phyloP scores from a whole-genome alignment of 1,284 basidiomycete species.

The Trichosporon sp. region DNA sequence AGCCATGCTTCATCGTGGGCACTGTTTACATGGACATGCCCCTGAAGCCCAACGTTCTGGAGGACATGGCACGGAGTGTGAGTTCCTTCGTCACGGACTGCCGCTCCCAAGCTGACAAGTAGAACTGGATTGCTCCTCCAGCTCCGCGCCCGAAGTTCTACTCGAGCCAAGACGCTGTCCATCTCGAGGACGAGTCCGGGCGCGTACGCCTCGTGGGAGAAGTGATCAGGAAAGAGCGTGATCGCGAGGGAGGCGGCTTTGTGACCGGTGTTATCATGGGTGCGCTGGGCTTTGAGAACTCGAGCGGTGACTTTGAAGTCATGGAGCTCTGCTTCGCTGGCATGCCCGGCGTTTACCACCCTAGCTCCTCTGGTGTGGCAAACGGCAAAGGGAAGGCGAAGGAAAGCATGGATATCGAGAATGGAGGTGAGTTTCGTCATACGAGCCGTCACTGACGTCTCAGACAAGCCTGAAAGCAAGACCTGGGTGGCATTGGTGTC shows the following conservation, averaged over 20 bases:
- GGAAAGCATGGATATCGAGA: constrained; percentile 27
- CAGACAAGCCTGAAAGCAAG: constrained; percentile 37
- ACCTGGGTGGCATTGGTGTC: constrained; percentile 78
- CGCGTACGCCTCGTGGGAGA: constrained; percentile 82
- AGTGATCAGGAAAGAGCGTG: constrained; percentile 41
- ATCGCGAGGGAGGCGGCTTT: constrained; percentile 55
- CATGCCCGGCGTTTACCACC: constrained; percentile 59
- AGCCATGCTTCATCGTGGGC: constrained; percentile 84
- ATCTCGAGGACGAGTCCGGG: constrained; percentile 93
- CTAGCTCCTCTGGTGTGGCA: constrained; percentile 22
- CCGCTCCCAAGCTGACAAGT: constrained; percentile 6
- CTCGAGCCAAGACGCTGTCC: constrained; percentile 71
- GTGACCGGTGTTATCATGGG: constrained; percentile 86
- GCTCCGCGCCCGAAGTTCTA: constrained; percentile 67
- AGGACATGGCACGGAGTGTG: constrained; percentile 89
- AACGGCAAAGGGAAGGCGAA: constrained; percentile 47
- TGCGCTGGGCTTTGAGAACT: constrained; percentile 82
- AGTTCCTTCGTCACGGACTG: constrained; percentile 30
- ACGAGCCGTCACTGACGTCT: constrained; percentile 9
- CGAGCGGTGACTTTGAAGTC: constrained; percentile 86
- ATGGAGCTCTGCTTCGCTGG: constrained; percentile 83
- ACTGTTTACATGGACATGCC: constrained; percentile 98
- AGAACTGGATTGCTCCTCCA: constrained; percentile 86
- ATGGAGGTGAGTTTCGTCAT: neutral
- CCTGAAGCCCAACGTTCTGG: constrained; percentile 91